Evolutionary conservation across 1,284 basidiomycete genomes (phyloP).

Genomic region (Pyrrhoderma lamaoense): DNA sequence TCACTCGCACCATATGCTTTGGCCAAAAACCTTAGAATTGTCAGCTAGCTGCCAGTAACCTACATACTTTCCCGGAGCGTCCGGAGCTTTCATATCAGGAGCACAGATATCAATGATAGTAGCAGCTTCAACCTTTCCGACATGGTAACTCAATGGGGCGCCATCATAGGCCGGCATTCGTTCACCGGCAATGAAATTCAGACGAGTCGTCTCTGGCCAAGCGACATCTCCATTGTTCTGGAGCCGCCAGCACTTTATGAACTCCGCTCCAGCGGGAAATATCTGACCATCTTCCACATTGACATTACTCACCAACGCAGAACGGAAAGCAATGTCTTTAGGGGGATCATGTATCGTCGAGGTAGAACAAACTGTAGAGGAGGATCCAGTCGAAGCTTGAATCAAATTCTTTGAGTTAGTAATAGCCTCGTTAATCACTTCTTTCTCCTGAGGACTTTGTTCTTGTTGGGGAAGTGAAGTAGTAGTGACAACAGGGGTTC

Average conservation of each 20-base stretch:
- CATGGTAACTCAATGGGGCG: constrained; percentile 31
- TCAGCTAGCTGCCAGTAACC: constrained; percentile 70
- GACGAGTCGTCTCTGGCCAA: constrained; percentile 63
- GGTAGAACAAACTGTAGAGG: not conserved
- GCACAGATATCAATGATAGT: constrained; percentile 58
- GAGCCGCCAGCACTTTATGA: constrained; percentile 76
- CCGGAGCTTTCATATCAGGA: constrained; percentile 75
- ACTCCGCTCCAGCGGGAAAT: constrained; percentile 77
- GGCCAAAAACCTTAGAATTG: constrained; percentile 55
- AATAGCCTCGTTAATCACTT: not conserved
- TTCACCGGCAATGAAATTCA: constrained; percentile 64
- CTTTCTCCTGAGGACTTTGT: not conserved
- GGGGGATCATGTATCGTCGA: not conserved
- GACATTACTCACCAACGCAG: constrained; percentile 50
- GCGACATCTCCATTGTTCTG: constrained; percentile 51
- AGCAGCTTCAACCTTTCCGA: constrained; percentile 50
- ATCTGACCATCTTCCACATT: constrained; percentile 71
- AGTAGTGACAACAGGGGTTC: too few relatives aligned
- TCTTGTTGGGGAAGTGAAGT: too few relatives aligned
- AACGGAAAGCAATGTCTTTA: not conserved
- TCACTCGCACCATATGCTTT: constrained; percentile 70
- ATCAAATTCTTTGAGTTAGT: not conserved
- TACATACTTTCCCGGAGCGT: constrained; percentile 60
- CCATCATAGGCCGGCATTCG: constrained; percentile 32
- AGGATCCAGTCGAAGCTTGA: not conserved